Evolutionary conservation across 2,329 filamentous ascomycete species (phyloP), one percentile per base, ranked within the genome.

Genomic region (Colletotrichum kahawae): DNA sequence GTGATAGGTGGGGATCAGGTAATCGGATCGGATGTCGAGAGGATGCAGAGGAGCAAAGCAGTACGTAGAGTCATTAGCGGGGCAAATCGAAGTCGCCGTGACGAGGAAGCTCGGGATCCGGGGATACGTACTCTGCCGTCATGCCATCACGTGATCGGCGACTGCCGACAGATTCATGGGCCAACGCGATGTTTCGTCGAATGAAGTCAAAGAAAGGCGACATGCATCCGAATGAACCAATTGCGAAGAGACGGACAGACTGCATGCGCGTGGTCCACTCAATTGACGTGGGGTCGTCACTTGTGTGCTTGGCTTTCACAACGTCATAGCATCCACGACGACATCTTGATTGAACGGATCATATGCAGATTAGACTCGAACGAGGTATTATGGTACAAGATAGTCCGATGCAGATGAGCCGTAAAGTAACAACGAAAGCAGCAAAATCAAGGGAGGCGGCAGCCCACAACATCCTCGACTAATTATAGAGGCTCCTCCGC

Each of bases 41-140:
- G 82, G 81, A 75, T 54, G 72, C 36, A 78, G 79, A 79, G 78
- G 78, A 79, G 77, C 78, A 80, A 77, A 79, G 77, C 80, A 79
- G 76, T 78, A 80, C 76, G 66, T 56, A 77, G 82, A 83, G 82
- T 84, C 81, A 82, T 80, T 79, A 77, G 82, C 81, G 83, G 83
- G 82, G 82, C 83, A 82, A 82, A 81, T 83, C 69, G 36, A 67
- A 66, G 56, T 67, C 38, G 73, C 69, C 77, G 81, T 81, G 80
- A 83, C 78, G 79, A 78, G 63, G 63, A 65, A 75, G 70, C 73
- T 75, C 70, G 70, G 73, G 38, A 74, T 51, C 65, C 27, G n/a
- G 57, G 24, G 59, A 36, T 60, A 76, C 74, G 70, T 74, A 54
- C 70, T 36, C 1, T 38, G 60, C 34, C 34, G 33, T 21, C 13